These are phyloP conservation scores for Aspergillus baeticus DNA, from an alignment of 495 filamentous ascomycete species.

Conservation along the genomic window DNA sequence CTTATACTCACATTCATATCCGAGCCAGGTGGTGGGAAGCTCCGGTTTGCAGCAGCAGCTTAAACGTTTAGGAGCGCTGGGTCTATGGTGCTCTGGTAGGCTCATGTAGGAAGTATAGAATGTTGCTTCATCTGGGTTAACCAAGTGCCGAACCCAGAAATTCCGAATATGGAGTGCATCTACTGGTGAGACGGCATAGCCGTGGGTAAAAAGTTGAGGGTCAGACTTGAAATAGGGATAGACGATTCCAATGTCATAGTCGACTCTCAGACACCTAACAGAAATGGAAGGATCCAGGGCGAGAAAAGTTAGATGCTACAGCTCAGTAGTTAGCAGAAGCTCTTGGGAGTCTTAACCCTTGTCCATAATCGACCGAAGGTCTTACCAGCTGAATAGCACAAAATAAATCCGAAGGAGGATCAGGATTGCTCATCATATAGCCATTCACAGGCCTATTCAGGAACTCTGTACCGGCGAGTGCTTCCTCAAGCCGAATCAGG, in stretches of 20 bases:
- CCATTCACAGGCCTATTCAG: constrained; percentile 23
- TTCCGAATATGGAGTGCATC: constrained; percentile 33
- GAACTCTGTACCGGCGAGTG: constrained; percentile 19
- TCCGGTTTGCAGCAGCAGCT: background rate
- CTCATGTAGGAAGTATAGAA: constrained; percentile 25
- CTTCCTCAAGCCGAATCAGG: constrained; percentile 18
- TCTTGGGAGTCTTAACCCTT: background rate
- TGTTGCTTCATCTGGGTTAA: constrained; percentile 23
- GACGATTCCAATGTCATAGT: constrained; percentile 31
- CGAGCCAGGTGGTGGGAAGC: constrained; percentile 31
- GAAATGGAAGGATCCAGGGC: constrained; percentile 25
- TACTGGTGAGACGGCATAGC: background rate
- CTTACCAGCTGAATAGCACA: constrained; percentile 35
- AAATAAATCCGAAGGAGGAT: constrained; percentile 22
- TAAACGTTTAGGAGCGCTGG: constrained; percentile 14
- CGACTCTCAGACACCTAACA: constrained; percentile 24
- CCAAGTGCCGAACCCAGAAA: constrained; percentile 40
- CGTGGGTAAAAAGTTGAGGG: constrained; percentile 11
- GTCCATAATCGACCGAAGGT: background rate
- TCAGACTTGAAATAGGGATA: constrained; percentile 21
- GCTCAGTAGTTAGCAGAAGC: background rate
- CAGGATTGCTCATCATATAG: constrained; percentile 1
- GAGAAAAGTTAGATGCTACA: constrained; percentile 30
- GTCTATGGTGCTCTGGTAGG: constrained; percentile 17
- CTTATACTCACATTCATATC: constrained; percentile 33